Evolutionary conservation across 305 asterid genomes (phyloP).

Genomic region (Rubia tinctorum): DNA sequence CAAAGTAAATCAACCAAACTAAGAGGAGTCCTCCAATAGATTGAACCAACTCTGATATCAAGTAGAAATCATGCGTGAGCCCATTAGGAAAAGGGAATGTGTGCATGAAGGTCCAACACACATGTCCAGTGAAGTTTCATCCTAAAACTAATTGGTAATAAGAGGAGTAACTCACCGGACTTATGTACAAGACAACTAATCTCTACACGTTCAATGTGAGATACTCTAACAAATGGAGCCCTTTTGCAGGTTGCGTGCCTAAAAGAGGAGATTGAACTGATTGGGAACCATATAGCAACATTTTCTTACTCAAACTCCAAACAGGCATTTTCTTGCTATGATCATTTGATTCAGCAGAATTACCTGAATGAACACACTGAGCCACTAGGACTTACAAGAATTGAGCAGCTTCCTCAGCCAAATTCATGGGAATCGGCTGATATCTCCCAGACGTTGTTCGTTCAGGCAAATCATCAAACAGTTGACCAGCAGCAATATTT

Average conservation of each 20-base stretch:
- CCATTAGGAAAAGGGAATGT: no score
- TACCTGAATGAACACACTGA: conserved; percentile 14
- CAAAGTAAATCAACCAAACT: no score
- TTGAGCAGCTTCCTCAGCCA: conserved; percentile 17
- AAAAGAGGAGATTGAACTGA: conserved; percentile 49
- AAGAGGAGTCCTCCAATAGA: no score
- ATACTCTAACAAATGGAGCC: not conserved
- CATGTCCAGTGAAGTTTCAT: no score
- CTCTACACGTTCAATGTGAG: not conserved
- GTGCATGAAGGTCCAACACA: no score
- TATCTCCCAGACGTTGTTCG: conserved; percentile 20
- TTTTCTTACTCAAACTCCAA: conserved; percentile 17
- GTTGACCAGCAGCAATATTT: conserved; percentile 23
- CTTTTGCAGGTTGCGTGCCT: conserved; percentile 54
- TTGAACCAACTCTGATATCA: no score
- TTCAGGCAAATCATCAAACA: conserved; percentile 37
- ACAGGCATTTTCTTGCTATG: conserved; percentile 5
- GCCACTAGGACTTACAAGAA: conserved; percentile 16
- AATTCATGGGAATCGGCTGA: conserved; percentile 25
- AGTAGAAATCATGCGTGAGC: no score
- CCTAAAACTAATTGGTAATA: no score
- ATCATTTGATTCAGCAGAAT: conserved; percentile 6
- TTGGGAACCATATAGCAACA: conserved; percentile 41
- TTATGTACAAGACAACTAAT: no score
- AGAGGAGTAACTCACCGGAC: no score